phyloP scores from a whole-genome alignment of 2,329 filamentous ascomycete genomes.

The Byssochlamys sp. region DNA sequence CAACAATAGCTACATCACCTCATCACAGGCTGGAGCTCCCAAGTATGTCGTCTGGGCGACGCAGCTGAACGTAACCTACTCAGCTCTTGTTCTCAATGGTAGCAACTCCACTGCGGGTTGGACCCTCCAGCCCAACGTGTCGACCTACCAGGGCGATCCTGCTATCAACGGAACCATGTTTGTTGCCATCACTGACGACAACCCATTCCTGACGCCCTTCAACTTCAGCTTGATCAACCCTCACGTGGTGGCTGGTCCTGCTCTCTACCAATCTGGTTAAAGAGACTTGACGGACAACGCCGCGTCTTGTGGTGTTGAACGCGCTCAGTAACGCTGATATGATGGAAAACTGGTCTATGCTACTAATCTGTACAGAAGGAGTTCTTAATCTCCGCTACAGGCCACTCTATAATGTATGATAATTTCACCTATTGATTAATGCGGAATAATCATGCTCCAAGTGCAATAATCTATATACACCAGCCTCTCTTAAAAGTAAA shows the following conservation, averaged over 20 bases:
- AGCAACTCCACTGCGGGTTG: slow-evolving; percentile 49
- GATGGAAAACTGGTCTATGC: background rate
- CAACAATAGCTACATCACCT: slow-evolving; percentile 72
- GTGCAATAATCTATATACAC: background rate
- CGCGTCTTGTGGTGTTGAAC: background rate
- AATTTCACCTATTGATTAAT: background rate
- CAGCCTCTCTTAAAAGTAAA: too few species aligned
- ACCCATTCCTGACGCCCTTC: slow-evolving; percentile 63
- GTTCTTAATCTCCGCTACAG: background rate
- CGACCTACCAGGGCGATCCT: slow-evolving; percentile 58
- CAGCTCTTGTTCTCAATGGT: slow-evolving; percentile 41
- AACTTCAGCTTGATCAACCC: slow-evolving; percentile 66
- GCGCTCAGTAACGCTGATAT: background rate
- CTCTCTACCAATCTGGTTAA: slow-evolving; percentile 69
- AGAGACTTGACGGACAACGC: background rate
- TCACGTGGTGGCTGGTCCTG: slow-evolving; percentile 61
- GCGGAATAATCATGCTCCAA: background rate
- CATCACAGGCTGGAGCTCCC: slow-evolving; percentile 47
- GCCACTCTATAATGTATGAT: background rate
- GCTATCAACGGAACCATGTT: slow-evolving; percentile 72
- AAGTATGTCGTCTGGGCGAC: slow-evolving; percentile 65
- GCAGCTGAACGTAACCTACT: slow-evolving; percentile 67
- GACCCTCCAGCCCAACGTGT: slow-evolving; percentile 63
- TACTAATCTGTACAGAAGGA: background rate
- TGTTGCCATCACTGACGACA: slow-evolving; percentile 60